Base-by-base conservation (phyloP, 148 eudicot species). In the Chenopodium quinoa region DNA sequence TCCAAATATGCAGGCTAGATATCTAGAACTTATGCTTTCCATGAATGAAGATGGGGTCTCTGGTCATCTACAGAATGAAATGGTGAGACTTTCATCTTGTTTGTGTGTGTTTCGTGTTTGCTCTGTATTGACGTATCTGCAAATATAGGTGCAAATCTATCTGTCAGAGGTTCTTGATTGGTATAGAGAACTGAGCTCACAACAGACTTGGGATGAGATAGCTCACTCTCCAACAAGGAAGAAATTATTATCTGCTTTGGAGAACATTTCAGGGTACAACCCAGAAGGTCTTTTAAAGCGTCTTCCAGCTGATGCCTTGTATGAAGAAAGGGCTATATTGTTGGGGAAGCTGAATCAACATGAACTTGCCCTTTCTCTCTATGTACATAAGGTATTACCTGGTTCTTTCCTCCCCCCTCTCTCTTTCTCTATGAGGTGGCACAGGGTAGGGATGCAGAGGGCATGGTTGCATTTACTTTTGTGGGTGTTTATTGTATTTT, bases 81-180 rank as follows among this genome's bases (percentile, higher is more conserved):
- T 97, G 99, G 99, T 97, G 88, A 84, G 70, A 79, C 54, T 60
- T 34, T 44, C 48, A 22, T 20, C 17, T 37, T 37, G 7, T 37
- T 0, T 37, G 40, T 37, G 40, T 37, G 40, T 37, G 40, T 0
- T 37, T 37, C 60, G 31, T 81, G 58, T 40, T 31, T 47, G 46
- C 27, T 68, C 78, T 77, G 60, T n/a, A 23, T 80, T 81, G 29
- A 71, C 14, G 40, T 62, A 6, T 78, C 46, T 75, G 81, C 29
- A 34, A 50, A 79, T 56, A 9, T 74, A 97, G 99, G 96, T 97
- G 80, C 99, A 97, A 90, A 92, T 92, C 50, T 97, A 97, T 89
- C 90, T 97, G 22, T 92, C 99, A 52, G 98, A 97, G 87, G 99
- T 94, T 86, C 98, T 97, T 82, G 99, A 97, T 78, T 97, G 93